A percentile compares a stretch with the other conserved stretches of the same genome.
Conservation (phyloP, 73 alveolate genomes). For the Urostyla sp. region DNA sequence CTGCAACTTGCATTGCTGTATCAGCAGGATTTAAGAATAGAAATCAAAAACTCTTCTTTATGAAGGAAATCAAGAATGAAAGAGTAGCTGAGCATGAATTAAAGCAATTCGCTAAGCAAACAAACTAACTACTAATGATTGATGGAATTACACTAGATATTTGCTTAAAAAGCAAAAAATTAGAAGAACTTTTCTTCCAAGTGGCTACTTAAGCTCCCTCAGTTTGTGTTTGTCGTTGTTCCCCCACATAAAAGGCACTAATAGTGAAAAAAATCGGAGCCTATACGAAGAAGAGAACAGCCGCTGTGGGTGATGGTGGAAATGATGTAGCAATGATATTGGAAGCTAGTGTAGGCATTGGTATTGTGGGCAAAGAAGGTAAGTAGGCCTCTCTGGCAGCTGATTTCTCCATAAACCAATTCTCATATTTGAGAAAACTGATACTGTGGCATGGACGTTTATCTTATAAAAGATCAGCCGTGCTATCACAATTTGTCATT, state of each 20-base stretch:
- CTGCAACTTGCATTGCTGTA: constrained; percentile 95
- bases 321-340: constrained; percentile 72
- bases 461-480: constrained; percentile 76
- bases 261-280: constrained; percentile 83
- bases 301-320: constrained; percentile 72
- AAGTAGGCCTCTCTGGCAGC: constrained; percentile 83
- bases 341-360: constrained; percentile 78
- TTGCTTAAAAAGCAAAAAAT: neutral
- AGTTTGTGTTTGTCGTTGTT: constrained; percentile 90
- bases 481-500: constrained; percentile 89
- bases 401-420: constrained; percentile 83
- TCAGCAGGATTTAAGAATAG: constrained; percentile 72
- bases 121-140: constrained; percentile 34
- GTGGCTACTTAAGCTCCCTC: constrained; percentile 77
- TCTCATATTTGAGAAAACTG: constrained; percentile 74
- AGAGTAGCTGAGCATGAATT: neutral
- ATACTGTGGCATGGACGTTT: constrained; percentile 86
- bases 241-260: constrained; percentile 94
- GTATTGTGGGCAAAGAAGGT: constrained; percentile 94
- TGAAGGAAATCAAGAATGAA: constrained; percentile 7
- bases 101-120: constrained; percentile 19
- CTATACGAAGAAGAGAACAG: constrained; percentile 79
- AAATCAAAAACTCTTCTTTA: constrained; percentile 35
- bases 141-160: constrained; percentile 48
- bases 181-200: constrained; percentile 70